Conservation (phyloP, 2,329 filamentous ascomycete species). For the Nigrospora sphaerica region DNA sequence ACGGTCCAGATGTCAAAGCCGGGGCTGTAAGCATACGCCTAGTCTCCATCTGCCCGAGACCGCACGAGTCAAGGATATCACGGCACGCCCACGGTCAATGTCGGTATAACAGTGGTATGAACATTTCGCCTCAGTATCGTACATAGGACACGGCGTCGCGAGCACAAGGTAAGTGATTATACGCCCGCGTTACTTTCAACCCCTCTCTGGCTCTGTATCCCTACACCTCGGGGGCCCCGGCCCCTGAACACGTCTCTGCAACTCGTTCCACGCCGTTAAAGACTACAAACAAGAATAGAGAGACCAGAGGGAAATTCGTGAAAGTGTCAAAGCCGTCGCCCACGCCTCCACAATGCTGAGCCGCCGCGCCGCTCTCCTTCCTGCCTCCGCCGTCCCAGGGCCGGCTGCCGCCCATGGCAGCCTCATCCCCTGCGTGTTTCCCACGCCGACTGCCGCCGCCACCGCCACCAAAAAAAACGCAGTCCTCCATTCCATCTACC, state of each 20-base stretch:
- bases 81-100: too few relatives aligned
- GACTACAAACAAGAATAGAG: background rate
- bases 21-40: too few relatives aligned
- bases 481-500: slow-evolving; percentile 25
- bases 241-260: background rate
- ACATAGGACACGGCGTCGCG: slow-evolving; percentile 1
- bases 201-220: slow-evolving; percentile 1
- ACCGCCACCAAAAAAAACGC: slow-evolving; percentile 2
- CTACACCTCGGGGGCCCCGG: background rate
- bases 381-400: too few relatives aligned
- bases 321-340: background rate
- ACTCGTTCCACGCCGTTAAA: slow-evolving; percentile 1
- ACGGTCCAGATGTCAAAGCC: too few relatives aligned
- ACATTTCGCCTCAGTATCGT: slow-evolving; percentile 5
- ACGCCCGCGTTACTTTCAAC: background rate
- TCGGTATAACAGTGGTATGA: background rate
- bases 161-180: background rate
- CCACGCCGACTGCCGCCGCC: background rate
- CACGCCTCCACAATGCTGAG: slow-evolving; percentile 1
- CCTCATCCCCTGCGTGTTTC: background rate
- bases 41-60: too few relatives aligned
- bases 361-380: background rate
- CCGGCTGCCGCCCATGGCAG: background rate
- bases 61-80: too few relatives aligned
- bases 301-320: slow-evolving; percentile 1